Base-by-base conservation (phyloP, 108 stramenopile species). In the Cyclotella kingstonii region DNA sequence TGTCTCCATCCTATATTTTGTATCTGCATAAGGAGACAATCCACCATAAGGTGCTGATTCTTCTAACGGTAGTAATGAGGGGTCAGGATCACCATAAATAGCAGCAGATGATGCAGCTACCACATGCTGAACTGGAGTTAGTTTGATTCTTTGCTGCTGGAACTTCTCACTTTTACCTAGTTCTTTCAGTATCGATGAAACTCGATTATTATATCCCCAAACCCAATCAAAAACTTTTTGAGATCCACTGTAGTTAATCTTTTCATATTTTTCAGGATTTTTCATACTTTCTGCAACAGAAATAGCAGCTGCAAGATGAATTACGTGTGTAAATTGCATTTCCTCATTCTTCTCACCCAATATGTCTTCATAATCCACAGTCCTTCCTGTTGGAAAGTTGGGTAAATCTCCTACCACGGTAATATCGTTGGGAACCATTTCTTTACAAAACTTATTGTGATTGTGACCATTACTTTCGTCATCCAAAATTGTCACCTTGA, bases 1-100 rank as follows among this genome's bases (percentile, higher is more conserved):
- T 22, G 85, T 73, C 78, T 93, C 91, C 73, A 88, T 89, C 50
- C 83, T 60, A 61, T 82, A 86, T 61, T 93, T 93, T 12, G 90
- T 88, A 14, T 90, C 90, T 2, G 91, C 91, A 66, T 93, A 93
- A 1, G 89, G 91, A 14, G 84, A 85, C 25, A 84, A 66, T 3
- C 87, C 89, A 31, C 78, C 78, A 49, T 89, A 86, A 0, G 90
- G 73, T 26, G 73, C 87, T 14, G 52, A 46, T 31, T 77, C 76
- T 38, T 26, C n/a, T 29, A 72, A 34, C 1, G 76, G 70, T 25
- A 77, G 36, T 15, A 77, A 33, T 7, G 38, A n/a, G 6, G 70
- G 70, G 41, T 77, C 52, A 5, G 70, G 70, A 66, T 73, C 76
- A 29, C 76, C 76, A 21, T 77, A 77, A 26, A 77, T 60, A 7